Evolutionary conservation across 1,139 yeast genomes (phyloP), one percentile per base, ranked within the genome.

Genomic region (Kurtzmaniella natalensis): DNA sequence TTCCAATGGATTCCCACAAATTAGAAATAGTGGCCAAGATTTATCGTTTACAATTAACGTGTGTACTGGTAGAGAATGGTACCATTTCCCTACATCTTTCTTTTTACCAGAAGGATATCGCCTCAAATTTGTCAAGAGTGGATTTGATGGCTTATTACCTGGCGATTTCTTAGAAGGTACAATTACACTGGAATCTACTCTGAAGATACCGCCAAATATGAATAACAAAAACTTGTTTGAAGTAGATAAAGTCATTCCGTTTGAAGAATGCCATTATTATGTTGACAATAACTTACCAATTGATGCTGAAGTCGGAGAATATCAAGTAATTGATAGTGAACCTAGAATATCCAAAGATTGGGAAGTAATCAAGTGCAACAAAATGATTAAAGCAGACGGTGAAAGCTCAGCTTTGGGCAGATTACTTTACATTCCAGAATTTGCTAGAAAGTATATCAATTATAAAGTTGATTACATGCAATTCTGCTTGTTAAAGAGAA

Each of bases 41-140:
- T 24, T 50, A 18, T 21, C 31, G 27, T 13, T 15, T 17, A 25
- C 13, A 13, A 63, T 65, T 3, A 81, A 77, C 44, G 81, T 89
- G 0, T 92, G 97, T 54, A 70, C 85, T 16, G 96, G 96, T 2
- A 74, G 95, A 40, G 97, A 92, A 59, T 89, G 97, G 96, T 87
- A 87, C 50, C 85, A 92, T 50, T 89, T 66, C 59, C 96, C 97
- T 9, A 79, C 84, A 1, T 88, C 96, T 0, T 83, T 88, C 53
- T 85, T 88, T 51, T 61, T 89, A 17, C 81, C 84, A 2, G 61
- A 64, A 15, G 67, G 72, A 23, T 61, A 72, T 39, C 64, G 96
- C 41, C 59, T 87, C 18, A 64, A 65, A 45, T 89, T 86, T 54
- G 77, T 85, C 7, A 64, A 68, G 38, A 80, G 88, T 38, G 94